These are phyloP conservation scores for Aspergillus sp. DNA, from an alignment of 2,329 filamentous ascomycete species.

Conservation along the genomic window DNA sequence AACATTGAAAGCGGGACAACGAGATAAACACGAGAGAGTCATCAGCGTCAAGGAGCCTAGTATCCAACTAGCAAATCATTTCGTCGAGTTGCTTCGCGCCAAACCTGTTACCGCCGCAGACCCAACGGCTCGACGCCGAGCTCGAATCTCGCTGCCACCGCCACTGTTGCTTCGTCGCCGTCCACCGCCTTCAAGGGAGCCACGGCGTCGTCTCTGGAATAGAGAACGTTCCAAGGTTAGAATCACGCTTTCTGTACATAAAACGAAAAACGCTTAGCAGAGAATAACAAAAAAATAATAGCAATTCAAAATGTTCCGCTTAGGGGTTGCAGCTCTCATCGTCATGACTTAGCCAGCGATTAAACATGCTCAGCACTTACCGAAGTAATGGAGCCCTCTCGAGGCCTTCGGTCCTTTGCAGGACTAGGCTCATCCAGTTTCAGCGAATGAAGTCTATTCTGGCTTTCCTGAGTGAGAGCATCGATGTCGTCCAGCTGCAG, in stretches of 20 bases:
- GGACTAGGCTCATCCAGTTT: constrained; percentile 70
- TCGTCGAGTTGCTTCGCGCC: constrained; percentile 45
- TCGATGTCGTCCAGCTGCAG: constrained; percentile 68
- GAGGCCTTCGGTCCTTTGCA: constrained; percentile 51
- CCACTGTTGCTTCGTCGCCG: constrained; percentile 43
- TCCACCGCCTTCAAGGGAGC: constrained; percentile 40
- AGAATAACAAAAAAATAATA: constrained; percentile 29
- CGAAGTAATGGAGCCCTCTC: constrained; percentile 47
- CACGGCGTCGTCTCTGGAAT: constrained; percentile 48
- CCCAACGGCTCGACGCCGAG: constrained; percentile 42
- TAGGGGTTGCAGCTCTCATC: constrained; percentile 21
- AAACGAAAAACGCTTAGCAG: constrained; percentile 40
- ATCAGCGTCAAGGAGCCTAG: constrained; percentile 23
- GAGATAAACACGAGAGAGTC: constrained; percentile 33
- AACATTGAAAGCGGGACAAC: constrained; percentile 23
- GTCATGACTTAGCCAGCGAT: constrained; percentile 23
- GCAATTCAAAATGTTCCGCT: not conserved
- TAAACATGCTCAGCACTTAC: constrained; percentile 21
- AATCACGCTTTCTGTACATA: constrained; percentile 46
- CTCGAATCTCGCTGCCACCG: constrained; percentile 43
- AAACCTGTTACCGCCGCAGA: constrained; percentile 36
- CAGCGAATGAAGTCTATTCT: constrained; percentile 83
- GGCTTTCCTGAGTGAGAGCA: constrained; percentile 75
- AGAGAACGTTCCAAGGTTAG: constrained; percentile 47
- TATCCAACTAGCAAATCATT: constrained; percentile 28